Percentiles rank a stretch among this genome's conserved stretches.
Evolutionary conservation across 768 basidiomycete species (phyloP).

Genomic region (Leccinum fibrillosum): DNA sequence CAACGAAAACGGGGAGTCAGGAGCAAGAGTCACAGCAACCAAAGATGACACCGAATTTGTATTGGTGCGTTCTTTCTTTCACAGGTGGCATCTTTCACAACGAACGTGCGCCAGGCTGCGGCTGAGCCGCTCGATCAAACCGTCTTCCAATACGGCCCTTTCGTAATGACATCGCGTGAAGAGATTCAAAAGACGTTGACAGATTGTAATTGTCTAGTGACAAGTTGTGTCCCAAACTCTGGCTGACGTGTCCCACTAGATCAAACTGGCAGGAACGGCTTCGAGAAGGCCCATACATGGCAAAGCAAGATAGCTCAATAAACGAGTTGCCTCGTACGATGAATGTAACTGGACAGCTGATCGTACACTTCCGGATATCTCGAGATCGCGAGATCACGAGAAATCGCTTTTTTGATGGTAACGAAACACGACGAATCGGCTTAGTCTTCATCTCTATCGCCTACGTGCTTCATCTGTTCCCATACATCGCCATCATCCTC

Average conservation of each 20-base stretch:
- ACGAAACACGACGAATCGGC: not conserved
- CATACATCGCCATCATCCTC: conserved; percentile 62
- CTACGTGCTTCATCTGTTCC: conserved; percentile 59
- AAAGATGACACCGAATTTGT: conserved; percentile 71
- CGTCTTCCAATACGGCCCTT: conserved; percentile 84
- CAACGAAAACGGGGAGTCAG: conserved; percentile 51
- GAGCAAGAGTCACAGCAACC: conserved; percentile 59
- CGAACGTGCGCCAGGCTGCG: conserved; percentile 49
- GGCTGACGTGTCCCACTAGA: conserved; percentile 39
- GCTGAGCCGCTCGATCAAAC: conserved; percentile 88
- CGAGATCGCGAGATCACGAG: not conserved
- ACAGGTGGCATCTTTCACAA: not conserved
- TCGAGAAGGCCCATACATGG: conserved; percentile 89
- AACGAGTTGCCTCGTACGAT: not conserved
- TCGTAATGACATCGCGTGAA: conserved; percentile 78
- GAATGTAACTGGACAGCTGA: not conserved
- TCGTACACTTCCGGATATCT: not conserved
- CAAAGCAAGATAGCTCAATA: conserved; percentile 68
- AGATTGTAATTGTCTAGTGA: conserved; percentile 58
- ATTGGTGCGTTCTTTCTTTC: conserved; percentile 44
- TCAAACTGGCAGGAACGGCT: conserved; percentile 77
- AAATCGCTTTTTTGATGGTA: not conserved
- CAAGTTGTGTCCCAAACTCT: not conserved
- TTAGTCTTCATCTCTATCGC: conserved; percentile 35
- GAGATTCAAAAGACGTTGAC: conserved; percentile 80